A percentile compares a stretch with the other conserved stretches of the same genome.
Conservation (phyloP, 441 rosid species). For the Mallotus repandus region DNA sequence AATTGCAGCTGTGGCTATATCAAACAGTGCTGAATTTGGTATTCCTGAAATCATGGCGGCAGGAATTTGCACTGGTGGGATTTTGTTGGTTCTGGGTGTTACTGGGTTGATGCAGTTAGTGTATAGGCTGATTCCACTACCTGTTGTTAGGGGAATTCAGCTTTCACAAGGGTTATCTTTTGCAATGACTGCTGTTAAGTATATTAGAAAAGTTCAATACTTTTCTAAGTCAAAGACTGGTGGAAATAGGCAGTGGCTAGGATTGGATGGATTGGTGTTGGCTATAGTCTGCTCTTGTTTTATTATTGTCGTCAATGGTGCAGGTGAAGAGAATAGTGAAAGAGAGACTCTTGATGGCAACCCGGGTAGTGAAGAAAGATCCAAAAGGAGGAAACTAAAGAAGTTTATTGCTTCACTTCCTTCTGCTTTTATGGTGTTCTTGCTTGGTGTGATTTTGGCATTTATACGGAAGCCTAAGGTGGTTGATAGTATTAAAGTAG, state of each 20-base stretch:
- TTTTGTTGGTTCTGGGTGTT: slow-evolving; percentile 51
- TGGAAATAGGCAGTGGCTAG: slow-evolving; percentile 59
- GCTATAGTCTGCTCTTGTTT: slow-evolving; percentile 60
- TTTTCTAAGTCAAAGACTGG: slow-evolving; percentile 56
- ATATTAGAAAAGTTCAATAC: slow-evolving; percentile 53
- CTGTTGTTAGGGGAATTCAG: slow-evolving; percentile 80
- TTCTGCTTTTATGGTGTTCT: slow-evolving; percentile 61
- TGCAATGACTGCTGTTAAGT: slow-evolving; percentile 71
- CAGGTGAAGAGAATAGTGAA: slow-evolving; percentile 40
- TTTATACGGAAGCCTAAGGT: slow-evolving; percentile 48
- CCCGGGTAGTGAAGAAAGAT: slow-evolving; percentile 13
- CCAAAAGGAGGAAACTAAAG: slow-evolving; percentile 31
- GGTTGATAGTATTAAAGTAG: slow-evolving; percentile 41
- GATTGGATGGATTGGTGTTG: slow-evolving; percentile 72
- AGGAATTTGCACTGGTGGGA: slow-evolving; percentile 59
- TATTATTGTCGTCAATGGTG: slow-evolving; percentile 54
- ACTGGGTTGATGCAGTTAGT: slow-evolving; percentile 68
- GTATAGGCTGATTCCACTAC: slow-evolving; percentile 55
- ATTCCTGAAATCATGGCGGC: slow-evolving; percentile 51
- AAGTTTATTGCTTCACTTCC: slow-evolving; percentile 44
- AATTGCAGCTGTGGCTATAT: slow-evolving; percentile 64
- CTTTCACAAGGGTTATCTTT: slow-evolving; percentile 71
- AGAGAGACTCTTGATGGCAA: slow-evolving; percentile 9
- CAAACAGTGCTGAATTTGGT: slow-evolving; percentile 19
- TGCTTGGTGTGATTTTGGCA: slow-evolving; percentile 55